These are phyloP conservation scores for Cupressus sempervirens DNA, from an alignment of 75 land plant genomes.

Conservation along the genomic window DNA sequence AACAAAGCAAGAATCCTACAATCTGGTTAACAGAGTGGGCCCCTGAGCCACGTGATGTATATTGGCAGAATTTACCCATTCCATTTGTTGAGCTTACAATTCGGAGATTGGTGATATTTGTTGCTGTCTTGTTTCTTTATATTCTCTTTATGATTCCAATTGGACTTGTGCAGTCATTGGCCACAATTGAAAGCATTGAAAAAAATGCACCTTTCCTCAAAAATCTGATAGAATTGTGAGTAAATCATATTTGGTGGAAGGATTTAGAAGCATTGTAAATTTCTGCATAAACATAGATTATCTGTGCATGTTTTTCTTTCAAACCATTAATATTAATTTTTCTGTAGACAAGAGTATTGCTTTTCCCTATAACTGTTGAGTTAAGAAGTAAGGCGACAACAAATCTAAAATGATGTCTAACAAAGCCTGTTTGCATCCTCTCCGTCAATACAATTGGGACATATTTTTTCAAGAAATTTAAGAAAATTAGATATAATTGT, in stretches of 20 bases:
- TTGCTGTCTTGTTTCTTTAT: slow-evolving; percentile 60
- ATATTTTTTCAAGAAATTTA: neutral
- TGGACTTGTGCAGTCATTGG: slow-evolving; percentile 85
- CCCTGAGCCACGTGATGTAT: slow-evolving; percentile 93
- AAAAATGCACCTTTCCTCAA: slow-evolving; percentile 56
- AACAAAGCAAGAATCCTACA: slow-evolving; percentile 82
- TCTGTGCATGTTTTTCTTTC: neutral
- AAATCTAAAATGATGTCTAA: neutral
- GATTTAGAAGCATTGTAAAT: neutral
- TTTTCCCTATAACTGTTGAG: neutral
- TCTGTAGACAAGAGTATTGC: neutral
- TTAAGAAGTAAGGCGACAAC: neutral
- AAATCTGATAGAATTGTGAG: slow-evolving; percentile 30
- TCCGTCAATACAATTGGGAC: neutral
- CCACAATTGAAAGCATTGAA: slow-evolving; percentile 75
- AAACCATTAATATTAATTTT: neutral
- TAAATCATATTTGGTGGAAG: neutral
- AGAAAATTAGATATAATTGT: neutral
- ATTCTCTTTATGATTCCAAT: slow-evolving; percentile 93
- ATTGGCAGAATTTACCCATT: slow-evolving; percentile 83
- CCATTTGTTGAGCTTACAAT: slow-evolving; percentile 73
- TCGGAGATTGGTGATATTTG: slow-evolving; percentile 61
- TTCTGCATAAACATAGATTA: neutral
- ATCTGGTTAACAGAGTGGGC: slow-evolving; percentile 96
- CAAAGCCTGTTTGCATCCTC: neutral